These are phyloP conservation scores for Trametopsis cervina DNA, from an alignment of 768 basidiomycete genomes.

Conservation along the genomic window DNA sequence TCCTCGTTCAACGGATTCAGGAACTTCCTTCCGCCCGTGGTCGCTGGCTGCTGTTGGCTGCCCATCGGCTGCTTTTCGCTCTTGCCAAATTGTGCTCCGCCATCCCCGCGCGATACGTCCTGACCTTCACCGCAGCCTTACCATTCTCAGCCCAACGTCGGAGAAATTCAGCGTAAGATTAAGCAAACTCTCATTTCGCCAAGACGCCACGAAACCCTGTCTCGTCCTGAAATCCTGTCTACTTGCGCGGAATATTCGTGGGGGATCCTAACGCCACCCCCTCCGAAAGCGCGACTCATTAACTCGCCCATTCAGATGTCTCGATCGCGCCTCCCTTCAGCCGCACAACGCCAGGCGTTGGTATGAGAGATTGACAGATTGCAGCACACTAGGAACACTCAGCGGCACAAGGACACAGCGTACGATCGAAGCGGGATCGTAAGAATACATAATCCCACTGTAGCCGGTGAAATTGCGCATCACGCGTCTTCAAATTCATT, in stretches of 20 bases:
- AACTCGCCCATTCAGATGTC: background rate
- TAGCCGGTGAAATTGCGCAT: conserved; percentile 11
- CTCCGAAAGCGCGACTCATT: no score
- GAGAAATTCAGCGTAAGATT: background rate
- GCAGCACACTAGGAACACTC: background rate
- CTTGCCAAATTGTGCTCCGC: no score
- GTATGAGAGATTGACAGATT: background rate
- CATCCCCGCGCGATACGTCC: background rate
- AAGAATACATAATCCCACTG: no score
- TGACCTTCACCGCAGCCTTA: background rate
- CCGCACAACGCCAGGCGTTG: background rate
- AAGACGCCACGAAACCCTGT: no score
- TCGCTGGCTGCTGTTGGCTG: no score
- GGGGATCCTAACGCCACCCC: background rate
- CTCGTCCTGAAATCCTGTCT: no score
- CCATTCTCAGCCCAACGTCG: background rate
- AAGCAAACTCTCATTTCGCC: no score
- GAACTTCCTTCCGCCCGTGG: background rate
- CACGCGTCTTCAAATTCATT: background rate
- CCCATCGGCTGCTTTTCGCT: no score
- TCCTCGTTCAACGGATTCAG: no score
- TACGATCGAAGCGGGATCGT: no score
- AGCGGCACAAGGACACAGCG: no score
- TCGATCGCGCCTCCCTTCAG: background rate
- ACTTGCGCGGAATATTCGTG: background rate